Evolutionary conservation across 2,329 filamentous ascomycete genomes (phyloP), one percentile per base, ranked within the genome.

Genomic region (Dothideomycetes sp.): DNA sequence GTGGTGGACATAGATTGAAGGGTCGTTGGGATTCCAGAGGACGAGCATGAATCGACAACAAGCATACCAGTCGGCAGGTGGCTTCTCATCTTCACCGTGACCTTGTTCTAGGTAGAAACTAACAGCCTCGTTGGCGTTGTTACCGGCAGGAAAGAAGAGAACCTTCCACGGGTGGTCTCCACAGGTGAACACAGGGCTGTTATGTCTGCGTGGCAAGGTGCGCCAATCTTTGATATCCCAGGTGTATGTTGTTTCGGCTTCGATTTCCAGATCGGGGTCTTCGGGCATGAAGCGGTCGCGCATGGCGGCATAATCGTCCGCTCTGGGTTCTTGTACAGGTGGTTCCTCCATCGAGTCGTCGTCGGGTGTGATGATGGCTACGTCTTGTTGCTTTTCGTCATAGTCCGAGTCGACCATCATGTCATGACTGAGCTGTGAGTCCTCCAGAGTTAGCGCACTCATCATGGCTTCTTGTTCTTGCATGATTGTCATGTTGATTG

Each of bases 21-120:
- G 89, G 53, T 95, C 86, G 56, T 89, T 85, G 32, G 82, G 81
- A 61, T 96, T 98, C 81, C 85, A 95, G 41, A 98, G 70, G 4
- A 96, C 89, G 34, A 98, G 71, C 44, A 84, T 81, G 62, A 98
- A 98, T 59, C 96, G 91, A 31, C 94, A 86, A 58, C 91, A 98
- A 53, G 86, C 89, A 62, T 88, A 91, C 86, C 89, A 98, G 58
- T 94, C 84, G 31, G 94, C 84, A 10, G 89, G 86, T 9, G 89
- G 74, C 46, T 78, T 76, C 28, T 59, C 53, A 17, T 58, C 51
- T 15, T 82, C 70, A 20, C 85, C 82, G 64, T 84, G 94, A 31
- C 86, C 91, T 61, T 96, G 91, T 61, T 98, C 91, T 16, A 98
- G 76, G 62, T 96, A 98, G 60, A 98, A 85, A 5, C 91, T 96